Evolutionary conservation across 805 yeast genomes (phyloP).

Genomic region (Myxozyma nipponensis): DNA sequence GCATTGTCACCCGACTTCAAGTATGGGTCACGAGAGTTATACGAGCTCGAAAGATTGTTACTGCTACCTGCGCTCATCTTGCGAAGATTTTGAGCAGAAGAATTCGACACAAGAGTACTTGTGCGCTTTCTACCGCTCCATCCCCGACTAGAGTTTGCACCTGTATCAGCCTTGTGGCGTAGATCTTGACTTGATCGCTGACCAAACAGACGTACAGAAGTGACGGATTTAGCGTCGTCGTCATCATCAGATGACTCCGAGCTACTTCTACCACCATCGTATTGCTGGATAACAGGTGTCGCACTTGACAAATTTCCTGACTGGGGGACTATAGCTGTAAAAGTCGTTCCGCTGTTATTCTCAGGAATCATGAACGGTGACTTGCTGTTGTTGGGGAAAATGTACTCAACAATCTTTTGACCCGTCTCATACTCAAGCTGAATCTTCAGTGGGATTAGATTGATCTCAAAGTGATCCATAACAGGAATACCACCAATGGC

Average conservation of each 20-base stretch:
- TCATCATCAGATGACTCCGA: constrained; percentile 4
- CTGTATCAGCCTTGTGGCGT: not conserved
- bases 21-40: not conserved
- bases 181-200: not conserved
- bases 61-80: not conserved
- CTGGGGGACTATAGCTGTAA: not conserved
- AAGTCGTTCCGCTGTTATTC: not conserved
- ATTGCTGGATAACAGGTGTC: not conserved
- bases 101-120: not conserved
- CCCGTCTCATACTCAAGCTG: constrained; percentile 72
- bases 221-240: not conserved
- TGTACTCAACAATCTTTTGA: constrained; percentile 56
- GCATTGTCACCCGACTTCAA: constrained; percentile 11
- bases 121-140: not conserved
- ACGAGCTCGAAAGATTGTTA: not conserved
- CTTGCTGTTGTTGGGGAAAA: constrained; percentile 56
- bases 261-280: not conserved
- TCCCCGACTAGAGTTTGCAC: not conserved
- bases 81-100: not conserved
- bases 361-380: constrained; percentile 29
- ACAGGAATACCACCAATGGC: constrained; percentile 92
- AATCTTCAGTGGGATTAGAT: constrained; percentile 61
- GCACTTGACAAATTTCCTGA: not conserved
- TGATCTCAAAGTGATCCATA: constrained; percentile 58
- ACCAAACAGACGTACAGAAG: not conserved